phyloP scores from a whole-genome alignment of 371 early-diverging fungal species.

The Lichtheimia ramosa region DNA sequence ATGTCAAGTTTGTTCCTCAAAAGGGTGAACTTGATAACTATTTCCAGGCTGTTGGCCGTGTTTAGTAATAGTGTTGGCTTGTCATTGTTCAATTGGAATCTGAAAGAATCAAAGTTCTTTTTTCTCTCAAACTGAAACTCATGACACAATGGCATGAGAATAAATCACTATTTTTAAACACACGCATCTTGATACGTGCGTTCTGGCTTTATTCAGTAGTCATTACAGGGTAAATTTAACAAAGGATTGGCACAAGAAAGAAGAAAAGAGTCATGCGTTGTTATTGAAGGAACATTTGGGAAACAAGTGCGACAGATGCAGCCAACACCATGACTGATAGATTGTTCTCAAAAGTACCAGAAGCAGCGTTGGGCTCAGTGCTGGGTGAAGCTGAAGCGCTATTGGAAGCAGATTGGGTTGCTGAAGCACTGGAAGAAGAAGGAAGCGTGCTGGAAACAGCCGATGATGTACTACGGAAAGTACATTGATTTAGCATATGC shows the following conservation, averaged over 20 bases:
- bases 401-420: not conserved
- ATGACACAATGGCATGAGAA: no score
- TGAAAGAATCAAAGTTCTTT: not conserved
- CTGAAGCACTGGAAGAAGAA: not conserved
- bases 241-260: no score
- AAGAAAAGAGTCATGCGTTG: no score
- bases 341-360: not conserved
- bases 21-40: slow-evolving; percentile 85
- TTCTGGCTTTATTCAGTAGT: no score
- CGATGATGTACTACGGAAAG: not conserved
- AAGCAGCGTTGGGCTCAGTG: not conserved
- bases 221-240: no score
- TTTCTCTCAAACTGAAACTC: not conserved
- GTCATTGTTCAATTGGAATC: no score
- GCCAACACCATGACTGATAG: no score
- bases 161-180: no score
- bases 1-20: slow-evolving; percentile 95
- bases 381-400: not conserved
- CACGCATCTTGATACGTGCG: no score
- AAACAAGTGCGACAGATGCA: no score
- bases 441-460: not conserved
- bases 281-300: no score
- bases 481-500: not conserved
- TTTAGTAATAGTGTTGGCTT: slow-evolving; percentile 15
- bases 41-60: slow-evolving; percentile 32